phyloP scores from a whole-genome alignment of 768 basidiomycete genomes.

The Amanita pallidorosea region DNA sequence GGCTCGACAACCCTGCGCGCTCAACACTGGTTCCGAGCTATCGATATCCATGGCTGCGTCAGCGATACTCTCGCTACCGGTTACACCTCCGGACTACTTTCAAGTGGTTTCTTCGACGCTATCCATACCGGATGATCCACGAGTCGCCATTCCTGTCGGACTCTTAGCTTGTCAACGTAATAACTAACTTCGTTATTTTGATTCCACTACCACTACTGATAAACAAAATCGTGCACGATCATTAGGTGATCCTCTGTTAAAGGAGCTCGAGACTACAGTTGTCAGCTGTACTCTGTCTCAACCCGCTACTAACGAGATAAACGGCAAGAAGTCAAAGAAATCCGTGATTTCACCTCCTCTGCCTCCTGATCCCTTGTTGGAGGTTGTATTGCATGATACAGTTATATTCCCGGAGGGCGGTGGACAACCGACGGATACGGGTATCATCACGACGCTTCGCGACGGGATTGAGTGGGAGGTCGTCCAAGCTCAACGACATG shows the following conservation, averaged over 20 bases:
- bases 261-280: conserved; percentile 45
- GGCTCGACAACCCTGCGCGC: neutral
- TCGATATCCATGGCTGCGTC: conserved; percentile 27
- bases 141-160: conserved; percentile 55
- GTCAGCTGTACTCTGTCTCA: conserved; percentile 39
- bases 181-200: conserved; percentile 14
- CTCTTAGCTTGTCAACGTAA: conserved; percentile 72
- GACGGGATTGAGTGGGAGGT: conserved; percentile 47
- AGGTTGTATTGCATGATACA: conserved; percentile 66
- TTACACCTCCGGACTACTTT: conserved; percentile 51
- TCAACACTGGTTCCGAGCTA: too few relatives aligned
- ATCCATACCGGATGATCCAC: conserved; percentile 37
- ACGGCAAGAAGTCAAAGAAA: conserved; percentile 43
- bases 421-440: conserved; percentile 73
- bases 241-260: conserved; percentile 61
- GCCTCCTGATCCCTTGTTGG: conserved; percentile 38
- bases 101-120: conserved; percentile 52
- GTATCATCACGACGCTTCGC: conserved; percentile 34
- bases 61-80: conserved; percentile 28
- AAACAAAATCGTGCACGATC: neutral
- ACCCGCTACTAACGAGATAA: conserved; percentile 21
- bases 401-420: conserved; percentile 77
- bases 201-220: conserved; percentile 2
- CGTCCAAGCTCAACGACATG: conserved; percentile 54
- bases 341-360: conserved; percentile 37